These are phyloP conservation scores for Schizophyllum amplum DNA, from an alignment of 1,284 basidiomycete species.

Conservation along the genomic window DNA sequence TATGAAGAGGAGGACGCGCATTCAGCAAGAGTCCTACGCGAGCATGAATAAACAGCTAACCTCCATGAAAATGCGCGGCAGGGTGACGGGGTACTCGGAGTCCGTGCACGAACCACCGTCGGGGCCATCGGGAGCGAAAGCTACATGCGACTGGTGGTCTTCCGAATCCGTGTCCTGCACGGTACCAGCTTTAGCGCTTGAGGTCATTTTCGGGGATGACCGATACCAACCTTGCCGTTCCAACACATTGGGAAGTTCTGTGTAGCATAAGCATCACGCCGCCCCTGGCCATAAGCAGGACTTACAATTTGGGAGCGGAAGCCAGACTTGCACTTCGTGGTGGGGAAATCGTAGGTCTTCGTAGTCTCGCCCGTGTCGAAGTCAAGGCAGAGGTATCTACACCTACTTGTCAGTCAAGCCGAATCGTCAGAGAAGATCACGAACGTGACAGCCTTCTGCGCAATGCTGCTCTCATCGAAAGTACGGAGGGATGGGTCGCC, in stretches of 20 bases:
- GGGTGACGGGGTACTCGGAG: slow-evolving; percentile 29
- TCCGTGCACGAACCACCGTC: slow-evolving; percentile 36
- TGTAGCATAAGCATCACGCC: slow-evolving; percentile 2
- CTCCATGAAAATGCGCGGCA: slow-evolving; percentile 40
- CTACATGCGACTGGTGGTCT: slow-evolving; percentile 48
- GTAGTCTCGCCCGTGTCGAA: slow-evolving; percentile 28
- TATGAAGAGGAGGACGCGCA: slow-evolving; percentile 11
- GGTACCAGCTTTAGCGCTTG: slow-evolving; percentile 14
- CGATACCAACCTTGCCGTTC: slow-evolving; percentile 25
- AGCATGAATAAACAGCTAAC: slow-evolving; percentile 14
- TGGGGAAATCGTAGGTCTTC: slow-evolving; percentile 27
- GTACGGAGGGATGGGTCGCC: slow-evolving; percentile 32
- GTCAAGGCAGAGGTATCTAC: slow-evolving; percentile 29
- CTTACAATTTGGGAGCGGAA: slow-evolving; percentile 35
- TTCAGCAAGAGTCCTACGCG: neutral
- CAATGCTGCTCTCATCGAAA: slow-evolving; percentile 29
- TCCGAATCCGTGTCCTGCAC: slow-evolving; percentile 33
- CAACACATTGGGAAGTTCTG: slow-evolving; percentile 42
- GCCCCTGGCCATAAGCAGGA: neutral
- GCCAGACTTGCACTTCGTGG: slow-evolving; percentile 28
- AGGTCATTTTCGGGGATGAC: slow-evolving; percentile 2
- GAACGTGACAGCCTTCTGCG: slow-evolving; percentile 36
- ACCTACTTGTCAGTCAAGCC: too few relatives aligned
- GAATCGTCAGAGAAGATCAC: too few relatives aligned
- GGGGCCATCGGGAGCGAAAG: slow-evolving; percentile 32